phyloP scores from a whole-genome alignment of 441 rosid genomes.

The Pelargonium cotyledonis region DNA sequence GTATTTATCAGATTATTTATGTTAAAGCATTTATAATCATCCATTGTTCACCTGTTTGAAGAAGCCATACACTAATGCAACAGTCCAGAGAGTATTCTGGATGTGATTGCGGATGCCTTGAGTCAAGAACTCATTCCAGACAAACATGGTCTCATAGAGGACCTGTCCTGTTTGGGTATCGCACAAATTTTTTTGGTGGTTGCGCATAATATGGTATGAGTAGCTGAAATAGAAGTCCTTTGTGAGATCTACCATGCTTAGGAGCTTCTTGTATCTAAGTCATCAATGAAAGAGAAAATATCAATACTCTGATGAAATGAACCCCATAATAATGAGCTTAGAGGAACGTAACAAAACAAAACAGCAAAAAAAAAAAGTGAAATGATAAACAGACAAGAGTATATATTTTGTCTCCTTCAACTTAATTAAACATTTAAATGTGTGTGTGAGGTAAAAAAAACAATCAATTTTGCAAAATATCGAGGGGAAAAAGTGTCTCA shows the following conservation, averaged over 20 bases:
- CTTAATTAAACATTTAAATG: too few species aligned
- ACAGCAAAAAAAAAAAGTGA: too few species aligned
- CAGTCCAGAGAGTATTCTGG: constrained; percentile 87
- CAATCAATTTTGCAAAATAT: constrained; percentile 5
- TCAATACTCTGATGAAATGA: too few species aligned
- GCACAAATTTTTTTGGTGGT: constrained; percentile 85
- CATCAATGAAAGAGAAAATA: too few species aligned
- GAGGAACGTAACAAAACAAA: too few species aligned
- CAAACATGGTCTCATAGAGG: constrained; percentile 91
- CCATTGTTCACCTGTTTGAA: constrained; percentile 71
- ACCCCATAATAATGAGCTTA: too few species aligned
- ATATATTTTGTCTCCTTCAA: too few species aligned
- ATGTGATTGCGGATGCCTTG: constrained; percentile 81
- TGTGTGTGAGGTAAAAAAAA: too few species aligned
- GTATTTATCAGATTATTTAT: background rate
- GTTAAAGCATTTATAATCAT: constrained; percentile 1
- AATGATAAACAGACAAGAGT: too few species aligned
- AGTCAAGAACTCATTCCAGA: constrained; percentile 97
- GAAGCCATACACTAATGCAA: constrained; percentile 92
- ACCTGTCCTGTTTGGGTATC: constrained; percentile 59
- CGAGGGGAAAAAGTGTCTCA: constrained; percentile 7
- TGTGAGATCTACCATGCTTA: constrained; percentile 82
- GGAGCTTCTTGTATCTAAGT: constrained; percentile 96
- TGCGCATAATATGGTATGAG: constrained; percentile 85
- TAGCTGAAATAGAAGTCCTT: constrained; percentile 99